Evolutionary conservation across 495 filamentous ascomycete species (phyloP).

Genomic region (Aspergillus coremiiformis): DNA sequence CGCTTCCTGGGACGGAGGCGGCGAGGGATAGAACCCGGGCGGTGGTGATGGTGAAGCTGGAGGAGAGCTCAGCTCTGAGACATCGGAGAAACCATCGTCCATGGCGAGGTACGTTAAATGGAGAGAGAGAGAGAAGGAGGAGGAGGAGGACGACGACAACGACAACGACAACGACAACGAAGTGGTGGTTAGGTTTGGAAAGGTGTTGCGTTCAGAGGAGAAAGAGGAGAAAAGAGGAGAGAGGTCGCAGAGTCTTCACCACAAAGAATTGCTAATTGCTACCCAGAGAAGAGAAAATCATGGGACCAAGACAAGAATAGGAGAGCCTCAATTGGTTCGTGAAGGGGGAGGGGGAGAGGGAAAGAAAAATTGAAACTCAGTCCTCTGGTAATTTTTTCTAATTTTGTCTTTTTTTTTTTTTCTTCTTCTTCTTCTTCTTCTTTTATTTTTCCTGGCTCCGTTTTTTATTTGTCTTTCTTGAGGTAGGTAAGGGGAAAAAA

Average conservation of each 20-base stretch:
- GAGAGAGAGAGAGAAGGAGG: conserved; percentile 5
- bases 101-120: too few species aligned
- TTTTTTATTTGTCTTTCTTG: not conserved
- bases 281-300: conserved; percentile 8
- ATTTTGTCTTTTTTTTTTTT: too few species aligned
- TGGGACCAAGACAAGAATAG: conserved; percentile 3
- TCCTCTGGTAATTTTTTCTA: not conserved
- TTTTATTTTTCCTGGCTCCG: too few species aligned
- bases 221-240: not conserved
- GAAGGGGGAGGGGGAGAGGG: too few species aligned
- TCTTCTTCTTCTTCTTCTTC: too few species aligned
- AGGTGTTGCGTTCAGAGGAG: not conserved
- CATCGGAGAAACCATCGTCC: conserved; percentile 38
- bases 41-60: conserved; percentile 53
- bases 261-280: conserved; percentile 7
- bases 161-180: too few species aligned
- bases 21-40: conserved; percentile 46
- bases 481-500: not conserved
- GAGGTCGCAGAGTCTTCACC: not conserved
- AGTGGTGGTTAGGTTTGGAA: conserved; percentile 6
- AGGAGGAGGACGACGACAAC: conserved; percentile 1
- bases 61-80: conserved; percentile 51
- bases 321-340: conserved; percentile 14
- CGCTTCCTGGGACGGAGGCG: conserved; percentile 51
- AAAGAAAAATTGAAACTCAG: not conserved